Percentiles rank a stretch among this genome's conserved stretches.
phyloP scores from a whole-genome alignment of 176 grass and related monocot genomes.

The Raddia guianensis region DNA sequence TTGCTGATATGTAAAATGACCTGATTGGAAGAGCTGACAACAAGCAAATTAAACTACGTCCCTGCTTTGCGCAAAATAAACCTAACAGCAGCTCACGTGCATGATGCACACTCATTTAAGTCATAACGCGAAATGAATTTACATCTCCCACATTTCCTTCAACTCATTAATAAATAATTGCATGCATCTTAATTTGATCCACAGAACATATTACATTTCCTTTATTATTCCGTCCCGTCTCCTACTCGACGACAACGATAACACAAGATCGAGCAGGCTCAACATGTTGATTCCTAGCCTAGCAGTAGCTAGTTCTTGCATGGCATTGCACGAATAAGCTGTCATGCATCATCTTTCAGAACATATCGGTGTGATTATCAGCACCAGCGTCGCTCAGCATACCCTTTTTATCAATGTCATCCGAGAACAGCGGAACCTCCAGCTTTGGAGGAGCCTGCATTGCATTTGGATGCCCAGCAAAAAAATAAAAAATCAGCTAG shows the following conservation, averaged over 20 bases:
- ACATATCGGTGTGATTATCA: slow-evolving; percentile 50
- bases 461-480: not conserved
- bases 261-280: not conserved
- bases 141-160: too few species aligned
- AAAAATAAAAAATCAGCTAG: not conserved
- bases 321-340: not conserved
- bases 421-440: slow-evolving; percentile 44
- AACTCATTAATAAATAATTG: too few species aligned
- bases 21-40: too few species aligned
- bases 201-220: not conserved
- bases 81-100: too few species aligned
- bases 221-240: not conserved
- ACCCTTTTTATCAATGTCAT: slow-evolving; percentile 17
- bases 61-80: too few species aligned
- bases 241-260: not conserved
- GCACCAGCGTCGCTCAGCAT: not conserved
- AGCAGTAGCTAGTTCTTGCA: not conserved
- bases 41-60: too few species aligned
- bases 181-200: not conserved
- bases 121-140: too few species aligned
- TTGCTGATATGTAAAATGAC: too few species aligned
- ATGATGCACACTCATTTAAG: too few species aligned
- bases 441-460: slow-evolving; percentile 53
- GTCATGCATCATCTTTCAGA: slow-evolving; percentile 33
- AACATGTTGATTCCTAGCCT: too few species aligned